Percentiles rank a stretch among this genome's conserved stretches.
Conservation (phyloP, 768 basidiomycete species). For the Pholiota microspora region DNA sequence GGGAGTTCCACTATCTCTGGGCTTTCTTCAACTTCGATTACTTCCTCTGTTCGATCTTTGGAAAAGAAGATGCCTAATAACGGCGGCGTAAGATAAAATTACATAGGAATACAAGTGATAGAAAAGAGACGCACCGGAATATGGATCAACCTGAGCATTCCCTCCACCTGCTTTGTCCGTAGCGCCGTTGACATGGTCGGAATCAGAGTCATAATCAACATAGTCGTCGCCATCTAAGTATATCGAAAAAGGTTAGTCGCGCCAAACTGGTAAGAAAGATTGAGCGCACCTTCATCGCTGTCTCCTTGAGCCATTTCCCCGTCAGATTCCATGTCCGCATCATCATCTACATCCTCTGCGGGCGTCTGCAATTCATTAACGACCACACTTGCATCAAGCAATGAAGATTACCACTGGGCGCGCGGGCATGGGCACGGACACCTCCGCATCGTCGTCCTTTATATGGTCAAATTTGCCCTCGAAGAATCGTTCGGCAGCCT, state of each 20-base stretch:
- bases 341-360: slow-evolving; percentile 45
- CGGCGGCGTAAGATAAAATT: slow-evolving; percentile 4
- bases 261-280: not conserved
- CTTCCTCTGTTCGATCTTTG: slow-evolving; percentile 88
- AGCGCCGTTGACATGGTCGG: slow-evolving; percentile 39
- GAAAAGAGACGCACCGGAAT: slow-evolving; percentile 57
- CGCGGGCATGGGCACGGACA: slow-evolving; percentile 25
- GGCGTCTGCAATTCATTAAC: slow-evolving; percentile 45
- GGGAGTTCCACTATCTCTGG: slow-evolving; percentile 51
- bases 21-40: slow-evolving; percentile 88
- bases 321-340: slow-evolving; percentile 31
- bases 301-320: slow-evolving; percentile 56
- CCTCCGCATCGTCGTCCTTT: slow-evolving; percentile 52
- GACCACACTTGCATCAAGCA: slow-evolving; percentile 1
- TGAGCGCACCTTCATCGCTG: slow-evolving; percentile 28
- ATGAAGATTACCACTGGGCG: slow-evolving; percentile 26
- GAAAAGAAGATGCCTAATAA: slow-evolving; percentile 89
- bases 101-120: not conserved
- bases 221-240: slow-evolving; percentile 54
- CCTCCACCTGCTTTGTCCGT: slow-evolving; percentile 32
- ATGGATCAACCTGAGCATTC: slow-evolving; percentile 75
- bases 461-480: slow-evolving; percentile 82
- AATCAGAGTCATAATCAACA: slow-evolving; percentile 84
- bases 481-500: slow-evolving; percentile 84
- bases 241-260: not conserved